Base-by-base conservation (phyloP, 2,329 filamentous ascomycete species). In the Diaporthe vexans region DNA sequence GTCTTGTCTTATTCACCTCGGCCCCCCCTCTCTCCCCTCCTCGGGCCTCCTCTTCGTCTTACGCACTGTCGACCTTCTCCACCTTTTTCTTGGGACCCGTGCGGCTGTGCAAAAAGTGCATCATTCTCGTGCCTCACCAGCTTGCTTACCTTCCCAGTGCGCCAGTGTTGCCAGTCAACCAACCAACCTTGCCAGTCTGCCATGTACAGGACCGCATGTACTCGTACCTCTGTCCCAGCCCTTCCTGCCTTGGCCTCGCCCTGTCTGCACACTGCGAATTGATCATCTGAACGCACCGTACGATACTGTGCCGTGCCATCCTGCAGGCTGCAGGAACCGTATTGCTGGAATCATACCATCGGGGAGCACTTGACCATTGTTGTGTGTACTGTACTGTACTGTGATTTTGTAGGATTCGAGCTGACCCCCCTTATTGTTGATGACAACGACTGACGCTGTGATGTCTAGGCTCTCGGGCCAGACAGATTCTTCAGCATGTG, bases 91-190 rank as follows among this genome's bases (percentile, higher is more conserved):
- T 37, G 46, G 63, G 33, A 52, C 46, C 61, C 46, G 63, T 67
- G 63, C 63, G 63, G 63, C 63, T 67, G 63, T 67, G 63, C 63
- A 48, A 48, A 52, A 26, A 51, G 63, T 52, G 63, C 63, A 67
- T 67, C 63, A 52, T 67, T 52, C 63, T 67, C 46, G 46, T 37
- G 21, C 40, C 37, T 40, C 40, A 9, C 46, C 46, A 48, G 46
- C 43, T 21, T 26, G 46, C 43, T 21, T 26, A 40, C 37, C 24
- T 24, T n/a, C 40, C 24, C 26, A 43, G 26, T 21, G 19, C 13
- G 19, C 29, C 54, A 35, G 26, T 11, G 13, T 19, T n/a, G 46
- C 46, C 21, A 48, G 29, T 33, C 29, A 33, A 33, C 29, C 29
- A 33, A 33, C 29, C 29, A 33, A 33, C 29, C 29, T 13, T 21